phyloP scores from a whole-genome alignment of 305 asterid species.

The Salvia sclarea region DNA sequence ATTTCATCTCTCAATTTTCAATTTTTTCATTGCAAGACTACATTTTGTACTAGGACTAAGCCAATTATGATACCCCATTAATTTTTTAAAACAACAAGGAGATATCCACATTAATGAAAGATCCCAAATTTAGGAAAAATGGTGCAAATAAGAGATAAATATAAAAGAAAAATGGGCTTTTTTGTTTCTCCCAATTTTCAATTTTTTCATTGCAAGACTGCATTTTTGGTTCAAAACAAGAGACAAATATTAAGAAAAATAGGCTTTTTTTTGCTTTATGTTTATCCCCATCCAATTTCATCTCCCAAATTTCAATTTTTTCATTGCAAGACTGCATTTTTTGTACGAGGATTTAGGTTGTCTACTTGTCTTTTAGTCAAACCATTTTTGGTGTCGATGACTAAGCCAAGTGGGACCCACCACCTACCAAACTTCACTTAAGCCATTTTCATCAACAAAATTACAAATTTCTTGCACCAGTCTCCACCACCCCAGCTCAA shows the following conservation, averaged over 20 bases:
- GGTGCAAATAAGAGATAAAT: background rate
- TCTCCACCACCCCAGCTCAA: slow-evolving; percentile 19
- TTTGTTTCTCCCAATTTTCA: background rate
- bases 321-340: slow-evolving; percentile 14
- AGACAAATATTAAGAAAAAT: background rate
- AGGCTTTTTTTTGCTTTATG: background rate
- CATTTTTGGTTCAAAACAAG: slow-evolving; percentile 7
- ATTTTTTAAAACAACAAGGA: background rate
- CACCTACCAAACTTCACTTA: slow-evolving; percentile 32
- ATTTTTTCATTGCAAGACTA: no score
- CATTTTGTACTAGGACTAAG: no score
- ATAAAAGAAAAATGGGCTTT: background rate
- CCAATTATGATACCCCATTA: slow-evolving; percentile 2
- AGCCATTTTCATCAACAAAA: slow-evolving; percentile 34
- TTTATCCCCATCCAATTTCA: background rate
- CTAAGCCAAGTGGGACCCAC: slow-evolving; percentile 24
- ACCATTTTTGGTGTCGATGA: slow-evolving; percentile 36
- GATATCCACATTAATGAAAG: slow-evolving; percentile 10
- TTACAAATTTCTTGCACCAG: slow-evolving; percentile 31
- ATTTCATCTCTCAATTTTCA: no score
- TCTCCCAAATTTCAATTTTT: background rate
- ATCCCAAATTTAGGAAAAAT: slow-evolving; percentile 20
- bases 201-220: background rate
- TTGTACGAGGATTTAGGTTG: slow-evolving; percentile 38
- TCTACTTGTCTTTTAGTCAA: slow-evolving; percentile 42